Evolutionary conservation across 495 filamentous ascomycete species (phyloP).

Genomic region (Cairneyella variabilis): DNA sequence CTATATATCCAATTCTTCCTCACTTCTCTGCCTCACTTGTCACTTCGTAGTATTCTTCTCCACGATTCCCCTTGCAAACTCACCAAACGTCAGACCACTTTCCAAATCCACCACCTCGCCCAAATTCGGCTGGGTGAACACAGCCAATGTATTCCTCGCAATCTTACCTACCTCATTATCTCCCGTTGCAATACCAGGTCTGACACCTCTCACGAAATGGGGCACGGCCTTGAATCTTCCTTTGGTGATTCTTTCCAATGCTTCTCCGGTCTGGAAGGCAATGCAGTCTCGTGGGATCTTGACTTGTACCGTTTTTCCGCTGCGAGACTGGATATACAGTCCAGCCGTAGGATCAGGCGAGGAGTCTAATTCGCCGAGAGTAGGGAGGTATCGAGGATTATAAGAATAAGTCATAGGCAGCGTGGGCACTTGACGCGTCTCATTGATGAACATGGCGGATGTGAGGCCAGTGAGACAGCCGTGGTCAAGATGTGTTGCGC

Average conservation of each 20-base stretch:
- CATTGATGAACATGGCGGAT: conserved; percentile 93
- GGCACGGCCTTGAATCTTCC: conserved; percentile 92
- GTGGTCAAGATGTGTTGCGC: conserved; percentile 75
- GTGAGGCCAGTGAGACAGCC: conserved; percentile 90
- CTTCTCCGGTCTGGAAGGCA: conserved; percentile 94
- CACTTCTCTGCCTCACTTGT: background rate
- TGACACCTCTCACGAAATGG: conserved; percentile 84
- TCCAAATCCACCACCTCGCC: conserved; percentile 76
- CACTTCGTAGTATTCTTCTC: conserved; percentile 63
- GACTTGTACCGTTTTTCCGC: conserved; percentile 74
- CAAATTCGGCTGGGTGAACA: conserved; percentile 96
- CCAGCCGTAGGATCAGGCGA: conserved; percentile 83
- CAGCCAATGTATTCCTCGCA: conserved; percentile 89
- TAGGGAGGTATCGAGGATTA: conserved; percentile 32
- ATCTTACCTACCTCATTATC: conserved; percentile 38
- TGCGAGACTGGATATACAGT: conserved; percentile 86
- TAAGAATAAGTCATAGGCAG: conserved; percentile 26
- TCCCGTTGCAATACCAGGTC: conserved; percentile 33
- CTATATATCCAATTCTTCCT: background rate
- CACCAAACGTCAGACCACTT: conserved; percentile 71
- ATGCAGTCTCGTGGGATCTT: conserved; percentile 86
- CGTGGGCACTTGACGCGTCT: conserved; percentile 47
- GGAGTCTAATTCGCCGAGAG: conserved; percentile 62
- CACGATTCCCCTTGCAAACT: conserved; percentile 83
- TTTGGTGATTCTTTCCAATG: conserved; percentile 80